Conservation (phyloP, 768 basidiomycete genomes). For the Leccinum barrowsii region DNA sequence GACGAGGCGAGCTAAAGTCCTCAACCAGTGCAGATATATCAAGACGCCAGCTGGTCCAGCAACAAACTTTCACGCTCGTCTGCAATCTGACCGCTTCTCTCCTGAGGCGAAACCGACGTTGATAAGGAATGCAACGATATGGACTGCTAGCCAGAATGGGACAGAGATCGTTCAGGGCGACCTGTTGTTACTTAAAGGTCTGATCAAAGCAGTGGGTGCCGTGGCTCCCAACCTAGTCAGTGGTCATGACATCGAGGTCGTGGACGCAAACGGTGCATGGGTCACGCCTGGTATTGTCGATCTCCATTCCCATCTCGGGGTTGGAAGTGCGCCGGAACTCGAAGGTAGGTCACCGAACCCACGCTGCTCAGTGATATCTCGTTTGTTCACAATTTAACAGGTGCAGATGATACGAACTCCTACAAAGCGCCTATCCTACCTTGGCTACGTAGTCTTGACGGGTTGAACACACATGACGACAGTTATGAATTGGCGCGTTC, state of each 20-base stretch:
- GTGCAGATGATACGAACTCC: slow-evolving; percentile 57
- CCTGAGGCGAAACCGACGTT: slow-evolving; percentile 60
- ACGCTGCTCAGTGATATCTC: not conserved
- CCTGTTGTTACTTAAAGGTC: slow-evolving; percentile 64
- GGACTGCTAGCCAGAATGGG: slow-evolving; percentile 75
- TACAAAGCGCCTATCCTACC: slow-evolving; percentile 57
- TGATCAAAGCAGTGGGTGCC: slow-evolving; percentile 59
- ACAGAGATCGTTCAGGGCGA: slow-evolving; percentile 62
- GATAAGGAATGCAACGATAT: slow-evolving; percentile 74
- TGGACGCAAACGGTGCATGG: slow-evolving; percentile 71
- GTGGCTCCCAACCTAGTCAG: slow-evolving; percentile 28
- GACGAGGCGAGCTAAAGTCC: slow-evolving; percentile 20
- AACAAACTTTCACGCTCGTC: slow-evolving; percentile 44
- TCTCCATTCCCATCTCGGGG: slow-evolving; percentile 47
- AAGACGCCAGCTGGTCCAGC: slow-evolving; percentile 41
- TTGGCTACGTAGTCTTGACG: slow-evolving; percentile 50
- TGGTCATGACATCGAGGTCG: slow-evolving; percentile 33
- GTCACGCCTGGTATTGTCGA: slow-evolving; percentile 72
- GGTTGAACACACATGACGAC: slow-evolving; percentile 43
- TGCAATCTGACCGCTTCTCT: slow-evolving; percentile 62
- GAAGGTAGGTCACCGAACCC: slow-evolving; percentile 22
- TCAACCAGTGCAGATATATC: slow-evolving; percentile 45
- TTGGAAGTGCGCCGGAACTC: slow-evolving; percentile 34
- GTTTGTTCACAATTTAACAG: slow-evolving; percentile 17
- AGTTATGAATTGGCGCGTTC: slow-evolving; percentile 39